Evolutionary conservation across 1,284 basidiomycete genomes (phyloP).

Genomic region (Apiotrichum laibachii): DNA sequence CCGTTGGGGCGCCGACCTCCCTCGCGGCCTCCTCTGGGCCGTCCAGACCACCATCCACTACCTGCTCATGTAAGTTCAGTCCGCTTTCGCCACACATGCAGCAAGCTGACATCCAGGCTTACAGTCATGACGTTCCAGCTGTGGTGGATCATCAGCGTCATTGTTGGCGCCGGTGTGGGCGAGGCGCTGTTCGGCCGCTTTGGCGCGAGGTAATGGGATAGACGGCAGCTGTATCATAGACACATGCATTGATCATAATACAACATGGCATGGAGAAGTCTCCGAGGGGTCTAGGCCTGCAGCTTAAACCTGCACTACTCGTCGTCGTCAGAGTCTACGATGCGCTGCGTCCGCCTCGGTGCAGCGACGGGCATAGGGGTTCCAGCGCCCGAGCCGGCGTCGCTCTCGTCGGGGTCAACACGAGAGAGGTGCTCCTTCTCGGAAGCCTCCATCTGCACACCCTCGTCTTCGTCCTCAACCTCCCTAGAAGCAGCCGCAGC

Average conservation of each 20-base stretch:
- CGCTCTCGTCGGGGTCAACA: background rate
- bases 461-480: background rate
- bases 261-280: constrained; percentile 9
- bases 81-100: too few species aligned
- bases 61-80: constrained; percentile 35
- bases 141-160: constrained; percentile 44
- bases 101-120: constrained; percentile 25
- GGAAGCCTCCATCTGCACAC: background rate
- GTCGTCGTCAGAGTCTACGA: constrained; percentile 26
- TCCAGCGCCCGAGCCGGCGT: background rate
- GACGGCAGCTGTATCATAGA: constrained; percentile 6
- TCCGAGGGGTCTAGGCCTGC: background rate
- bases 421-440: too few species aligned
- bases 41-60: constrained; percentile 39
- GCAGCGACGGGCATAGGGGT: background rate
- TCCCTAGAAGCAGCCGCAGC: background rate
- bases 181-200: constrained; percentile 46
- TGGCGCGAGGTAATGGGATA: constrained; percentile 7
- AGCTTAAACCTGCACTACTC: background rate
- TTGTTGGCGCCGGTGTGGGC: constrained; percentile 41
- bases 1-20: constrained; percentile 32
- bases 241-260: constrained; percentile 12
- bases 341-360: constrained; percentile 6
- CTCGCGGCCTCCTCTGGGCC: constrained; percentile 35
- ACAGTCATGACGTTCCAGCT: constrained; percentile 50